Evolutionary conservation across 2,329 filamentous ascomycete genomes (phyloP), one percentile per base, ranked within the genome.

Genomic region (Pochonia chlamydosporia): DNA sequence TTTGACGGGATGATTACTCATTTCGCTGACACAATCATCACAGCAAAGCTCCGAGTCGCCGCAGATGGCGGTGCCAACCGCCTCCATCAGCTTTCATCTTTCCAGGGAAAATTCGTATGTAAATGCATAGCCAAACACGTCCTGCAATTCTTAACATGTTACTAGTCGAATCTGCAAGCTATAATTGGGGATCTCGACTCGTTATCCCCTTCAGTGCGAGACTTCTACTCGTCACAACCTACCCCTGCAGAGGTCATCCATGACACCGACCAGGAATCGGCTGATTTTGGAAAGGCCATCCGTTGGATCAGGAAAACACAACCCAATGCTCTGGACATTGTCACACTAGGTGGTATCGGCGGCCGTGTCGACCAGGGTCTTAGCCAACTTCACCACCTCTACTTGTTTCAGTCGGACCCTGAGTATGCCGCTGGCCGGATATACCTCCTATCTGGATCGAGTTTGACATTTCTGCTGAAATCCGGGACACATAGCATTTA

Each of bases 181-280:
- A 90, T 99, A 51, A 82, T 95, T 56, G 93, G 93, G 40, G 93
- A 99, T 63, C 76, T 99, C 9, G 93, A 99, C 69, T 96, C 92
- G 4, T 71, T 97, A 16, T 70, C 70, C 3, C 71, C 79, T 9
- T 67, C 79, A 11, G 77, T 87, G 10, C 74, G 75, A 44, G 59
- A 74, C n/a, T 85, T 86, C 66, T 95, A 91, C 67, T 72, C 76
- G 28, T 68, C 72, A 20, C 73, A 76, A 44, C 64, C 61, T 14
- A 60, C 46, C 18, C 64, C 62, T 64, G 73, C 89, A 2, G 60
- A 73, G 11, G 73, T 97, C 45, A 75, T 89, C 53, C 71, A 82
- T 56, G 82, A 92, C 53, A 63, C 74, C n/a, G 88, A 95, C 61
- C 89, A 97, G 65, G 80, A 95, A 56, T 86, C 84, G 18, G 96